Evolutionary conservation across 345 rosid species (phyloP), one percentile per base, ranked within the genome.

Genomic region (Bretschneidera sinensis): DNA sequence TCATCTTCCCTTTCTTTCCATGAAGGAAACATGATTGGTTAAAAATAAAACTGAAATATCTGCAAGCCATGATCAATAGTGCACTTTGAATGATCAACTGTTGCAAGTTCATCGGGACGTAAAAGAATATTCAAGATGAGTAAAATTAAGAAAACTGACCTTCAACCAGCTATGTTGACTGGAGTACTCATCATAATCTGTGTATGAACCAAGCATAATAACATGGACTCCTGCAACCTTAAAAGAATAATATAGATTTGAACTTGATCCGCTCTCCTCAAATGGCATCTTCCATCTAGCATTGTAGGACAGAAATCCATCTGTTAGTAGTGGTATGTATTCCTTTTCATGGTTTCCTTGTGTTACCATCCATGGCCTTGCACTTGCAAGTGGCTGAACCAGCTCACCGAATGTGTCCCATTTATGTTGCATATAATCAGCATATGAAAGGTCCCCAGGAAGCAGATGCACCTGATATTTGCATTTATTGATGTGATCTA

Each of bases 301-400:
- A 77, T 91, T 88, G 28, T 74, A 94, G 59, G 97, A 81, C 33
- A 74, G 63, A 74, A 94, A 94, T 1, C 82, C 89, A 77, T 85
- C 89, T 43, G 71, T 78, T 7, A 94, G 2, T 20, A 88, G 45
- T 0, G 86, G 95, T 65, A 94, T 85, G 69, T 14, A 69, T 79
- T 94, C 99, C 65, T 66, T 68, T 56, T 94, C 97, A 57, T 94
- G 99, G 82, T 94, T 94, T 54, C 96, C 99, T 74, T 91, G 68
- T 0, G 99, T 94, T 31, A 88, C 99, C 99, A 94, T 94, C 99
- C 99, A 94, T 0, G 99, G 96, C 72, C 84, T 85, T 20, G 91
- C 77, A 66, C 97, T 94, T 17, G 96, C 97, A 53, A 94, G 85
- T 33, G 96, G 97, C 83, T 94, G 79, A 55, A 94, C 95, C 45